A percentile compares a stretch with the other conserved stretches of the same genome.
These are phyloP conservation scores for Coniosporium tulheliwenetii DNA, from an alignment of 2,329 filamentous ascomycete species.

Conservation along the genomic window DNA sequence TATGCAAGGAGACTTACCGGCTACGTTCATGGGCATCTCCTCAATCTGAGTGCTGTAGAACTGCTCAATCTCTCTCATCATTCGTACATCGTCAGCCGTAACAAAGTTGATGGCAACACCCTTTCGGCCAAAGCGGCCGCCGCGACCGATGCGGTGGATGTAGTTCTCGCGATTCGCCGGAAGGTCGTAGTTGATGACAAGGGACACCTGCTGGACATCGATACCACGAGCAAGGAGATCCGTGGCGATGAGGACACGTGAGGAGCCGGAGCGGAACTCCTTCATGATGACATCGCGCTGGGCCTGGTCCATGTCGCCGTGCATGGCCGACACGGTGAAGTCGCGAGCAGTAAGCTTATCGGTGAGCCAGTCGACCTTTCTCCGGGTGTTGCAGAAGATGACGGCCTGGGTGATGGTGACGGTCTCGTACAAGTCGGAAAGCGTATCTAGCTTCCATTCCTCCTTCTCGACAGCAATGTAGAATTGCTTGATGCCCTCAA, in stretches of 20 bases:
- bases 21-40: conserved; percentile 97
- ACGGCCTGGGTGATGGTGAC: conserved; percentile 97
- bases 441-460: conserved; percentile 98
- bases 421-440: conserved; percentile 97
- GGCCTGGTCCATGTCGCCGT: conserved; percentile 97
- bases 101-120: conserved; percentile 99
- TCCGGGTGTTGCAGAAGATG: conserved; percentile 97
- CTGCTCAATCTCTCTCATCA: conserved; percentile 99
- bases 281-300: conserved; percentile 99
- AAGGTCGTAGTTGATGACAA: conserved; percentile 98
- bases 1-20: conserved; percentile 30
- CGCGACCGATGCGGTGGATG: conserved; percentile 94
- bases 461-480: conserved; percentile 99
- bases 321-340: conserved; percentile 97
- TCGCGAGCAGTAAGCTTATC: conserved; percentile 99
- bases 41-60: conserved; percentile 99
- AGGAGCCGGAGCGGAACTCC: conserved; percentile 94
- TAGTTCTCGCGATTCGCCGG: conserved; percentile 99
- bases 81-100: conserved; percentile 95
- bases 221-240: conserved; percentile 98
- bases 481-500: conserved; percentile 96
- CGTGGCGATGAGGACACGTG: conserved; percentile 88
- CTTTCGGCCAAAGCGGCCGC: conserved; percentile 90
- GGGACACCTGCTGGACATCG: conserved; percentile 92
- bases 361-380: conserved; percentile 98